Base-by-base conservation (phyloP, 345 rosid genomes). In the Nephelium lappaceum region DNA sequence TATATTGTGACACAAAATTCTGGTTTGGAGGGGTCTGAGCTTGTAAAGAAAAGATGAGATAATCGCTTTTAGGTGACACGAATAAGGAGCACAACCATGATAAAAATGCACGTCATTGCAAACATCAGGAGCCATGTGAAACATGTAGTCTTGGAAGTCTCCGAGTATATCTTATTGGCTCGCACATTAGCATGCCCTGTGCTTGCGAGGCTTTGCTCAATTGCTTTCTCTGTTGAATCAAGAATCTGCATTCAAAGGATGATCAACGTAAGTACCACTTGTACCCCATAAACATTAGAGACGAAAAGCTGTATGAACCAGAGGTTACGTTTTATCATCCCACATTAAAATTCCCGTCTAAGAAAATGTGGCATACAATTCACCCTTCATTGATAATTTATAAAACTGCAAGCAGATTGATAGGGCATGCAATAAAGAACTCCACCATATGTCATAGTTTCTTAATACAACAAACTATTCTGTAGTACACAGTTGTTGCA, bases 121-220 rank as follows among this genome's bases (percentile, higher is more conserved):
- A 95, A 88, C 72, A 95, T 85, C 70, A 91, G 66, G 19, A 95
- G 91, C 97, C 97, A 93, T 5, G 91, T 90, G 88, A 95, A 90
- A 80, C 98, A 95, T 6, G 93, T 78, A 15, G 98, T 95, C 86
- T 93, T 93, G 0, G 95, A 95, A 68, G 85, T 83, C 75, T 88
- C 82, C 14, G 97, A 90, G 79, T 86, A 87, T 74, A 93, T 86
- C 81, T 85, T 81, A 57, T 81, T 70, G 11, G 98, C 93, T 25
- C 96, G 89, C 8, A 84, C 86, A 72, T 89, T 92, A 71, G 88
- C 94, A 69, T 85, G 97, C 31, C 91, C 92, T 1, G 99, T 93
- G 83, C 93, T 85, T 4, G 97, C 97, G 79, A 95, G 86, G 88
- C 98, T 95, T 36, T 92, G 95, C 87, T 93, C 99, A 39, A 95